Evolutionary conservation across 192 early-diverging fungal genomes (phyloP).

Genomic region (Coemansia sp.): DNA sequence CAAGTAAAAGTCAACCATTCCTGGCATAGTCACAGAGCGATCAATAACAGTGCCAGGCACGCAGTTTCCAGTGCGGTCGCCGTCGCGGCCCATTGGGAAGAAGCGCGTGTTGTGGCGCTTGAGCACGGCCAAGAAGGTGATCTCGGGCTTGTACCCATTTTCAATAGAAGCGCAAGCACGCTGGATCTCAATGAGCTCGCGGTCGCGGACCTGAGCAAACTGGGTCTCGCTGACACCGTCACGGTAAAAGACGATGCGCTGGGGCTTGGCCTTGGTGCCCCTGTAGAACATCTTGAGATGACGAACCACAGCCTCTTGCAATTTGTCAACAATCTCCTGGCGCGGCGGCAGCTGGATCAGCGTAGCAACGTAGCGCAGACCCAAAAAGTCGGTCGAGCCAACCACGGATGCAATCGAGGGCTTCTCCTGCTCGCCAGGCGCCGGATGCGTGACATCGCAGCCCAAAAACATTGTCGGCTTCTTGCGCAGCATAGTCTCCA

Average conservation of each 20-base stretch:
- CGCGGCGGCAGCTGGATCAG: conserved; percentile 67
- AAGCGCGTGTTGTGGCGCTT: conserved; percentile 84
- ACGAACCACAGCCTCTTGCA: conserved; percentile 59
- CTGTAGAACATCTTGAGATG: conserved; percentile 65
- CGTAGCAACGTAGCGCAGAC: conserved; percentile 60
- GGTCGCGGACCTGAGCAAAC: conserved; percentile 68
- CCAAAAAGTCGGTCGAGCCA: conserved; percentile 64
- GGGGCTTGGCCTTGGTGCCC: conserved; percentile 60
- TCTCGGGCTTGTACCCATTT: conserved; percentile 64
- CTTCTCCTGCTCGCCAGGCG: conserved; percentile 60
- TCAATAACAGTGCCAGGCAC: conserved; percentile 81
- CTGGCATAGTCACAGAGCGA: conserved; percentile 68
- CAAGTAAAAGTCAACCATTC: conserved; percentile 83
- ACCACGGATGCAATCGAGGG: conserved; percentile 79
- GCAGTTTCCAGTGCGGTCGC: conserved; percentile 77
- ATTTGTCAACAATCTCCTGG: conserved; percentile 68
- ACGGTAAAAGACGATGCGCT: conserved; percentile 81
- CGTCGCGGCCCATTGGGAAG: conserved; percentile 66
- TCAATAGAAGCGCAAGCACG: conserved; percentile 63
- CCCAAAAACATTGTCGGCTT: conserved; percentile 89
- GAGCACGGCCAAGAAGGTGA: conserved; percentile 69
- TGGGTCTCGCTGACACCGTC: conserved; percentile 91
- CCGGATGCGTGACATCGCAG: conserved; percentile 86
- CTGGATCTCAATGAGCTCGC: conserved; percentile 73
- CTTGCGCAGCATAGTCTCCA: conserved; percentile 55